These are phyloP conservation scores for Cardiospermum halicacabum DNA, from an alignment of 345 rosid species.

Conservation along the genomic window DNA sequence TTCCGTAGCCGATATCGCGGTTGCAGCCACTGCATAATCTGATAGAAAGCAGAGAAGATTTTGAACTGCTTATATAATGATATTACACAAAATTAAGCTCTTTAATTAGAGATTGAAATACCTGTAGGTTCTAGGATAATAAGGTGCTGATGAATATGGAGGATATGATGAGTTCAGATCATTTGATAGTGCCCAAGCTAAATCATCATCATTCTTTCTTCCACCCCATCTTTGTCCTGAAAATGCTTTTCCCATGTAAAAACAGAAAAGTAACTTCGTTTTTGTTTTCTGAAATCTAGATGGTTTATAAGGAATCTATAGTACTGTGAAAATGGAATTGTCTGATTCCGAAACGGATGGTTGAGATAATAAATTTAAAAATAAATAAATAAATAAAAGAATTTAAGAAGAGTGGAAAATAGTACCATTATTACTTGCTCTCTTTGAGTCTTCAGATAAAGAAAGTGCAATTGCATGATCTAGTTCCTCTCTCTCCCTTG, in stretches of 20 bases:
- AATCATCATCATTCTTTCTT: constrained; percentile 35
- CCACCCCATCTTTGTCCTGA: constrained; percentile 54
- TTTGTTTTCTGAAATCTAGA: too few species aligned
- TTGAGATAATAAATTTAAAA: too few species aligned
- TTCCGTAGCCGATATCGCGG: constrained; percentile 54
- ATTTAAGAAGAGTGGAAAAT: not conserved
- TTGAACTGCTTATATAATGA: too few species aligned
- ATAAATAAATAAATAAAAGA: too few species aligned
- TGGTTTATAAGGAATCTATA: too few species aligned
- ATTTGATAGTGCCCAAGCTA: constrained; percentile 41
- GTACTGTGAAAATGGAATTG: too few species aligned
- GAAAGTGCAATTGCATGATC: constrained; percentile 71
- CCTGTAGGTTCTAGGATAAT: constrained; percentile 45
- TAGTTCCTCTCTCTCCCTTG: constrained; percentile 57
- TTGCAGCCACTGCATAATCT: constrained; percentile 83
- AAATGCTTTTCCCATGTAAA: not conserved
- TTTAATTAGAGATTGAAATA: constrained; percentile 15
- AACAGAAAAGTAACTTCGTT: too few species aligned
- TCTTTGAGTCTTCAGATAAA: constrained; percentile 48
- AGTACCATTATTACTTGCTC: constrained; percentile 59
- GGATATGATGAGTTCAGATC: constrained; percentile 38
- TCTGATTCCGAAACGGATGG: too few species aligned
- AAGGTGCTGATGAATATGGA: constrained; percentile 47
- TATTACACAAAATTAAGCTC: too few species aligned
- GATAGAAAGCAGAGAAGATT: constrained; percentile 13